Percentiles rank a stretch among this genome's conserved stretches.
Conservation (phyloP, 306 rosid genomes). For the Acacia acuminata region DNA sequence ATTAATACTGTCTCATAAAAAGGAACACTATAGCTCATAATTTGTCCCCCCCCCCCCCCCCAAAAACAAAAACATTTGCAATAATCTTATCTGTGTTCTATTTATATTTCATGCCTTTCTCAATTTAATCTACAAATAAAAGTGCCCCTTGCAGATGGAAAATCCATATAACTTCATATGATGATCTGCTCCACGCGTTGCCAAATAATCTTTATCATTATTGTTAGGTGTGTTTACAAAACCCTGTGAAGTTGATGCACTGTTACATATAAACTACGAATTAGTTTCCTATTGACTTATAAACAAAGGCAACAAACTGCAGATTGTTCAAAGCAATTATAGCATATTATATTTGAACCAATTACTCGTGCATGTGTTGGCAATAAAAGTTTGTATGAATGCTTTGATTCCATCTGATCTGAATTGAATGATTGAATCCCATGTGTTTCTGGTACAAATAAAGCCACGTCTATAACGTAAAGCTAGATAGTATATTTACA, state of each 20-base stretch:
- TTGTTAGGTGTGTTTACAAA: neutral
- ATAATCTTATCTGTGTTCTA: neutral
- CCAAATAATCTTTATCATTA: constrained; percentile 4
- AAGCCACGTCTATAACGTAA: neutral
- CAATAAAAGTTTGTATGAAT: neutral
- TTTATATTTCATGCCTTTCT: neutral
- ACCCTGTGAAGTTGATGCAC: neutral
- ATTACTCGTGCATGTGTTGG: neutral
- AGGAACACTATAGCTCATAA: neutral
- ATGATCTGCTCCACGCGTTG: neutral
- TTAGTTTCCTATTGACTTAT: neutral
- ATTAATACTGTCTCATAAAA: neutral
- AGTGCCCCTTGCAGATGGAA: neutral
- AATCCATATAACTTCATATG: neutral
- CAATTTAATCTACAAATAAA: neutral
- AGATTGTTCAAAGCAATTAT: neutral
- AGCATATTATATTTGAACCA: neutral
- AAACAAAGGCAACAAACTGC: neutral
- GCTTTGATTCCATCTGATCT: neutral
- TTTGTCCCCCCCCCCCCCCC: too few relatives aligned
- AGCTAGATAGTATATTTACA: neutral
- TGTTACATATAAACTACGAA: neutral
- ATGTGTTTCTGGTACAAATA: neutral
- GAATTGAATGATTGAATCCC: neutral
- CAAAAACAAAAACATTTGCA: neutral